Evolutionary conservation across 2,329 filamentous ascomycete species (phyloP), one percentile per base, ranked within the genome.

Genomic region (Hirsutella thompsonii): DNA sequence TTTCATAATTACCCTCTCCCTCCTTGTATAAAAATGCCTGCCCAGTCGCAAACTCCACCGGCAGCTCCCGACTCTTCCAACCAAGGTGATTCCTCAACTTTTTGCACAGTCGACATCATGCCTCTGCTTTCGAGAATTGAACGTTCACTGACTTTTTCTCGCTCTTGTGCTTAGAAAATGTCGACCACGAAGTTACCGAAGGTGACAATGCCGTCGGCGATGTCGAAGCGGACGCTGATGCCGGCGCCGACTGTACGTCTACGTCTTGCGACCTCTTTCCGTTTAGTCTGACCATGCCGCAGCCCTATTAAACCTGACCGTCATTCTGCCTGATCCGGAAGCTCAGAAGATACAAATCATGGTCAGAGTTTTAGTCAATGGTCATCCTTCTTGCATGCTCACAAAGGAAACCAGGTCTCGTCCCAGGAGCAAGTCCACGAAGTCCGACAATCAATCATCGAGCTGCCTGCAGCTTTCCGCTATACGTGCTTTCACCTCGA

Each of bases 401-500:
- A 20, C 28, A 18, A 29, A 18, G 20, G 36, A 42, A 45, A 26
- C 53, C 53, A 92, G 84, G 84, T 94, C 42, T 90, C 87, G 34
- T 81, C 81, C 49, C 84, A 94, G 70, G 93, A 98, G 66, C 90
- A 95, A 62, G 82, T 96, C 46, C 92, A 96, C 64, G 92, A 98
- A 69, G 81, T 98, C 53, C 85, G 92, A 50, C 92, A 96, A 65
- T 90, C 89, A 47, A 84, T 98, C 59, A 88, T 95, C 65, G 92
- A 98, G 64, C 74, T 88, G 38, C 92, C 92, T 5, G 74, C 82
- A 45, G 93, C 90, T 39, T 92, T 95, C 67, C 88, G 94, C 63
- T 95, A 95, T 69, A 94, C 92, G 40, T 98, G 92, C 71, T 98
- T 98, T 69, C 92, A 98, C 66, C 79, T 98, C 54, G 89, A 96